Percentiles rank a stretch among this genome's conserved stretches.
These are phyloP conservation scores for Nitzschia inconspicua DNA, from an alignment of 108 stramenopile genomes.

Conservation along the genomic window DNA sequence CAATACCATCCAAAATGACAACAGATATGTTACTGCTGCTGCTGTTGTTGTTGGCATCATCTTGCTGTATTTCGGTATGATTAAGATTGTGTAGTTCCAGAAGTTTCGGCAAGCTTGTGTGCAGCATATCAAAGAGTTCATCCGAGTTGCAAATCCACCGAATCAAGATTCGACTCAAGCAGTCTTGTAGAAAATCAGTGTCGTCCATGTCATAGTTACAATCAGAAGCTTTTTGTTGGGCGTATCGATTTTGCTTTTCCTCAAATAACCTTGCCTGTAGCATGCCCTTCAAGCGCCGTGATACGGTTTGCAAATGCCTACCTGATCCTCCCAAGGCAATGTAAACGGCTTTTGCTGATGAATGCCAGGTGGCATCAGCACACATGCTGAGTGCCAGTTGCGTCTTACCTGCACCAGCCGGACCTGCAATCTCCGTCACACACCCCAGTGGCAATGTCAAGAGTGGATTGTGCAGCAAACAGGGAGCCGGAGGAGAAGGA, in stretches of 20 bases:
- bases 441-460: constrained; percentile 20
- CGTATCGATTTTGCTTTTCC: neutral
- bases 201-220: constrained; percentile 8
- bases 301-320: constrained; percentile 4
- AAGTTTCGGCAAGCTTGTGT: constrained; percentile 3
- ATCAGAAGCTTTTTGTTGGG: neutral
- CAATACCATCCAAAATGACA: constrained; percentile 67
- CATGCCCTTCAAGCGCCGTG: constrained; percentile 15
- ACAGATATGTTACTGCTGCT: constrained; percentile 24
- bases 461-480: constrained; percentile 2
- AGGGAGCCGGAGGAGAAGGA: neutral
- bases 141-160: constrained; percentile 30
- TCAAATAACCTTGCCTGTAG: neutral
- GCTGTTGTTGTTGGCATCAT: too few relatives aligned
- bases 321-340: constrained; percentile 42
- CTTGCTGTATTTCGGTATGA: too few relatives aligned
- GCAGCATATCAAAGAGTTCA: constrained; percentile 15
- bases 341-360: constrained; percentile 47
- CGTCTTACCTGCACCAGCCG: constrained; percentile 73
- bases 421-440: constrained; percentile 61
- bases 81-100: constrained; percentile 6
- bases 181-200: constrained; percentile 9
- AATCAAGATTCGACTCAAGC: constrained; percentile 5
- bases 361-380: constrained; percentile 13
- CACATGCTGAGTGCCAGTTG: constrained; percentile 58